These are phyloP conservation scores for Penicillium arizonense DNA, from an alignment of 495 filamentous ascomycete genomes.

Conservation along the genomic window DNA sequence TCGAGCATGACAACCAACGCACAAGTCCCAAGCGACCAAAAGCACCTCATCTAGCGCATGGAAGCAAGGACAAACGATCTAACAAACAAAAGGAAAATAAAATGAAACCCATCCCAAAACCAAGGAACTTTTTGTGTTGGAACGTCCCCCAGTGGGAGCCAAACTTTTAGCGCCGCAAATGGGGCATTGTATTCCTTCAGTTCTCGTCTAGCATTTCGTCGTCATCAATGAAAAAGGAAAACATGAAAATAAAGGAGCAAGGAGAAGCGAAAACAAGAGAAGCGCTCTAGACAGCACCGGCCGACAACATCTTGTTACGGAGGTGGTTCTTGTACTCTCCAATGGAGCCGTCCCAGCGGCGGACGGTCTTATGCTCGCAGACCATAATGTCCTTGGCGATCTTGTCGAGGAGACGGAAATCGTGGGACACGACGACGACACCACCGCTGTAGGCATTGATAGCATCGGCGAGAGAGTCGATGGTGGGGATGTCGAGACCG, in stretches of 20 bases:
- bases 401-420: slow-evolving; percentile 98
- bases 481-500: slow-evolving; percentile 98
- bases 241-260: slow-evolving; percentile 3
- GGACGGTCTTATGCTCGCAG: slow-evolving; percentile 93
- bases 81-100: slow-evolving; percentile 13
- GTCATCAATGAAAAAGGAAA: slow-evolving; percentile 25
- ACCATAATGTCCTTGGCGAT: slow-evolving; percentile 99
- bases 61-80: slow-evolving; percentile 18
- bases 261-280: slow-evolving; percentile 5
- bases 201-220: slow-evolving; percentile 48
- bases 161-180: slow-evolving; percentile 20
- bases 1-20: slow-evolving; percentile 8
- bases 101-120: slow-evolving; percentile 11
- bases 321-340: slow-evolving; percentile 96
- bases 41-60: slow-evolving; percentile 4
- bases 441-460: slow-evolving; percentile 95
- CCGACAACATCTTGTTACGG: slow-evolving; percentile 88
- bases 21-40: slow-evolving; percentile 5
- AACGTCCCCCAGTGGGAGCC: slow-evolving; percentile 7
- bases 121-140: slow-evolving; percentile 10
- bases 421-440: slow-evolving; percentile 97
- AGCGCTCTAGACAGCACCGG: slow-evolving; percentile 46
- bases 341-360: slow-evolving; percentile 84
- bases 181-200: slow-evolving; percentile 28
- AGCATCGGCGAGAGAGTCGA: slow-evolving; percentile 94